These are phyloP conservation scores for Discostella stelligeroides DNA, from an alignment of 108 stramenopile genomes.

Conservation along the genomic window DNA sequence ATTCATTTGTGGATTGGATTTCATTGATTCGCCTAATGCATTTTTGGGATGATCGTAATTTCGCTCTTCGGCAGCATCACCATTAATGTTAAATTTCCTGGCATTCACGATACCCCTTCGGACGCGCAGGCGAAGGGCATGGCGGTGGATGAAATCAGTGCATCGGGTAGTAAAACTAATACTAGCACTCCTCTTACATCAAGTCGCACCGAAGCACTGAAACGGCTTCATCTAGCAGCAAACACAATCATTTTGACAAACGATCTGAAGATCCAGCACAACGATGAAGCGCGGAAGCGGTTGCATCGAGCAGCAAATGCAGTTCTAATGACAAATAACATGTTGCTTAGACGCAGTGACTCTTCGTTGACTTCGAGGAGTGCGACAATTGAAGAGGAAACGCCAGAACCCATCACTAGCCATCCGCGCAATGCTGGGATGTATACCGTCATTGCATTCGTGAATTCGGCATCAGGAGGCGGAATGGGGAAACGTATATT, in stretches of 20 bases:
- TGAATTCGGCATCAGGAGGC: conserved; percentile 53
- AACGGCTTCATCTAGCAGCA: conserved; percentile 14
- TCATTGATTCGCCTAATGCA: conserved; percentile 38
- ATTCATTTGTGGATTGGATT: conserved; percentile 30
- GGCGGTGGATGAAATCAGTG: conserved; percentile 1
- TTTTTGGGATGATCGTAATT: conserved; percentile 58
- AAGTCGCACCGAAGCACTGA: conserved; percentile 8
- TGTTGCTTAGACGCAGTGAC: neutral
- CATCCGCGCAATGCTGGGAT: conserved; percentile 50
- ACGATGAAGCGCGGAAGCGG: neutral
- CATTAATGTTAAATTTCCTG: too few species aligned
- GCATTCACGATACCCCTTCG: neutral
- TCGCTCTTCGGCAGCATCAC: too few species aligned
- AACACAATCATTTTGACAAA: conserved; percentile 18
- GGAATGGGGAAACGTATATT: conserved; percentile 35
- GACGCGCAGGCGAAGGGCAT: neutral
- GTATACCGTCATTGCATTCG: conserved; percentile 56
- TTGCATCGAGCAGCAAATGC: conserved; percentile 15
- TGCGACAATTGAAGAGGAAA: neutral
- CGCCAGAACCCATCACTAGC: neutral
- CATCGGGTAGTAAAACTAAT: neutral
- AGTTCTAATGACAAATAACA: conserved; percentile 13
- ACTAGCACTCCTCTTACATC: neutral
- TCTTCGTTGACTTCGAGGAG: neutral
- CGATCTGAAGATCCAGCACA: conserved; percentile 4